These are phyloP conservation scores for Populus nigra DNA, from an alignment of 345 rosid species.

Conservation along the genomic window DNA sequence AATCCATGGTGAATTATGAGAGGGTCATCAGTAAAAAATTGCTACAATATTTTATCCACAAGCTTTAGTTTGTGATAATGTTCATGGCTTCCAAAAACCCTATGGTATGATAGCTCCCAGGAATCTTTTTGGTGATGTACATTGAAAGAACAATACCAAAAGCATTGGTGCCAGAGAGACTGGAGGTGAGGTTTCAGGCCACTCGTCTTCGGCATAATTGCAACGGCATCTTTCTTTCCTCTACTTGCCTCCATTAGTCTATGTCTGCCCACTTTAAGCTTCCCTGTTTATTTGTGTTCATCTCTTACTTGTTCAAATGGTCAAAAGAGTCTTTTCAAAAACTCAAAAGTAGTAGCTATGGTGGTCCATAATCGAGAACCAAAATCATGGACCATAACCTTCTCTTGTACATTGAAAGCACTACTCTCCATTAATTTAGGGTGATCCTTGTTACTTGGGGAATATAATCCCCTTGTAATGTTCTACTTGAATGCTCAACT, in stretches of 20 bases:
- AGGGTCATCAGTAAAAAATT: too few species aligned
- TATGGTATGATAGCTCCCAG: neutral
- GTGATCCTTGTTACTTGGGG: neutral
- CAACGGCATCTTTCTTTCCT: neutral
- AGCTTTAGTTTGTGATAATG: too few species aligned
- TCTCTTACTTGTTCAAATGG: conserved; percentile 4
- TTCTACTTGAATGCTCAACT: too few species aligned
- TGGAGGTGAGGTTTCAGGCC: conserved; percentile 9
- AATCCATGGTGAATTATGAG: too few species aligned
- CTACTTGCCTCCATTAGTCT: neutral
- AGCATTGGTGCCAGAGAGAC: conserved; percentile 22
- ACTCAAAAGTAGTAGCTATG: neutral
- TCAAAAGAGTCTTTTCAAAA: neutral
- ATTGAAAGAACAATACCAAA: neutral
- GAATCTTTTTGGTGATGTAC: conserved; percentile 8
- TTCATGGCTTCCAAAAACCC: neutral
- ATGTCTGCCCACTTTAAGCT: neutral
- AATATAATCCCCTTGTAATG: neutral
- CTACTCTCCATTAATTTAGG: neutral
- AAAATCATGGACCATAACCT: conserved; percentile 10
- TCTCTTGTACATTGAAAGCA: neutral
- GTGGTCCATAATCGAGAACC: neutral
- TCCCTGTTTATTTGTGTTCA: neutral
- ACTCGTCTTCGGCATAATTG: neutral
- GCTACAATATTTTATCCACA: too few species aligned